Conservation (phyloP, 1,284 basidiomycete species). For the Fistulinella staudtii region DNA sequence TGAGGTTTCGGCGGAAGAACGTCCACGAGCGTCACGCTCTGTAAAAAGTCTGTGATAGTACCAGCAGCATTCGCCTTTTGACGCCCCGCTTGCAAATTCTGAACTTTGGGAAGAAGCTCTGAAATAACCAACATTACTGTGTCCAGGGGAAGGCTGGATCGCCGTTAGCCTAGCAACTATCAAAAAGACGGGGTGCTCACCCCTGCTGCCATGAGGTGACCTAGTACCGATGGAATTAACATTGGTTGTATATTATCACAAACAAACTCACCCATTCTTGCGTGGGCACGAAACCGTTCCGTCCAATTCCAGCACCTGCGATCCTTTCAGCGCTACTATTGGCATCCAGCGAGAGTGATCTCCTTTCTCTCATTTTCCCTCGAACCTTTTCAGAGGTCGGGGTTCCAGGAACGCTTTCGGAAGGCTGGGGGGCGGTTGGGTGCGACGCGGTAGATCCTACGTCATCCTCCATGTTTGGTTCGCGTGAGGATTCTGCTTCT, state of each 20-base stretch:
- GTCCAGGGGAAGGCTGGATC: slow-evolving; percentile 76
- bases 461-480: slow-evolving; percentile 23
- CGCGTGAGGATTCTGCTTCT: slow-evolving; percentile 23
- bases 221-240: slow-evolving; percentile 39
- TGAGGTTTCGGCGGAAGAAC: slow-evolving; percentile 70
- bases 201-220: slow-evolving; percentile 86
- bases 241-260: not conserved
- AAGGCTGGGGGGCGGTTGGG: slow-evolving; percentile 42
- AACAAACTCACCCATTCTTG: slow-evolving; percentile 81
- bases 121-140: slow-evolving; percentile 79
- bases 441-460: slow-evolving; percentile 24
- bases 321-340: slow-evolving; percentile 58
- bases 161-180: slow-evolving; percentile 6
- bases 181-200: slow-evolving; percentile 37
- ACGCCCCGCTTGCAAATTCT: slow-evolving; percentile 67
- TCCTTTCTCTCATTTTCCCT: slow-evolving; percentile 79
- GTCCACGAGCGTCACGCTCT: slow-evolving; percentile 57
- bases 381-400: slow-evolving; percentile 75
- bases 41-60: slow-evolving; percentile 67
- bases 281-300: slow-evolving; percentile 88
- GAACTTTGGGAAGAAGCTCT: slow-evolving; percentile 84
- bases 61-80: slow-evolving; percentile 62
- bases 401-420: slow-evolving; percentile 33
- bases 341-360: slow-evolving; percentile 59
- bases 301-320: slow-evolving; percentile 65